phyloP scores from a whole-genome alignment of 257 asterid species.

The Parsonsia alboflavescens region DNA sequence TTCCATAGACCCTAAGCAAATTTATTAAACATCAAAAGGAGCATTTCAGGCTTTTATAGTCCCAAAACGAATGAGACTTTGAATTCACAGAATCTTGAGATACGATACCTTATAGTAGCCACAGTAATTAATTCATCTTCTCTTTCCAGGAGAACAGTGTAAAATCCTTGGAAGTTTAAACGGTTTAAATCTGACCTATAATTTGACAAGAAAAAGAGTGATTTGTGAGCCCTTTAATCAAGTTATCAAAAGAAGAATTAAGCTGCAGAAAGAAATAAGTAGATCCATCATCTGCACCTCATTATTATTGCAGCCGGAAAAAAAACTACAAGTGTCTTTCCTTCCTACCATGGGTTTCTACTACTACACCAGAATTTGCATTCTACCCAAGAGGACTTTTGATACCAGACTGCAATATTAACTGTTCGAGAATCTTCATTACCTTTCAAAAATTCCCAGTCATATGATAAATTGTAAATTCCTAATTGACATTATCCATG shows the following conservation, averaged over 20 bases:
- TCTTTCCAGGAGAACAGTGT: conserved; percentile 68
- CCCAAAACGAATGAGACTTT: conserved; percentile 6
- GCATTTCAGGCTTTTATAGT: conserved; percentile 9
- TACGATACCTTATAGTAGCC: conserved; percentile 69
- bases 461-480: not conserved
- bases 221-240: not conserved
- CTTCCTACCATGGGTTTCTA: not conserved
- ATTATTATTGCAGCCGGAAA: not conserved
- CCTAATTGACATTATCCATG: not conserved
- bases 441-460: not conserved
- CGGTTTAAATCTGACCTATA: conserved; percentile 81
- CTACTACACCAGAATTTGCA: not conserved
- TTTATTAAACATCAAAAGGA: not conserved
- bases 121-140: conserved; percentile 63
- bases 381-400: not conserved
- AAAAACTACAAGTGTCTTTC: not conserved
- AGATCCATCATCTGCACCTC: not conserved
- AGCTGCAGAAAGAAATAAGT: not conserved
- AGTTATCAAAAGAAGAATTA: not conserved
- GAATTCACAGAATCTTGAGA: conserved; percentile 9
- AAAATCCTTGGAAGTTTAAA: conserved; percentile 78
- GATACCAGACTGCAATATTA: not conserved
- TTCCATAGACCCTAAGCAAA: conserved; percentile 61
- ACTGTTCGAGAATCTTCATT: not conserved
- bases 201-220: not conserved